A percentile compares a stretch with the other conserved stretches of the same genome.
Conservation (phyloP, 192 early-diverging fungal species). For the Umbelopsis sp. region DNA sequence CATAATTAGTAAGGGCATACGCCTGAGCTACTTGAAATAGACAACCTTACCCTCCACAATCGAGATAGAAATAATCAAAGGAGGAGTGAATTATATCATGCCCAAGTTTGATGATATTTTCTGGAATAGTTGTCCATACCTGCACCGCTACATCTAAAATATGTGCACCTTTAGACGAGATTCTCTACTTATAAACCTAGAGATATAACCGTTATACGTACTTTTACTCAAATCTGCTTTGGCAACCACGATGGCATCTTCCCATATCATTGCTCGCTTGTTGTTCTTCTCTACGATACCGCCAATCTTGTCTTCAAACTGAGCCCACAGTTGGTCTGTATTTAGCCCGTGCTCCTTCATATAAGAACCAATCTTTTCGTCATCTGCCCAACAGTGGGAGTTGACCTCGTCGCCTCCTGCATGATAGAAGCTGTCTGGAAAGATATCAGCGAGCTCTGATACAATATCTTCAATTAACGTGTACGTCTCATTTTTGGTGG, state of each 20-base stretch:
- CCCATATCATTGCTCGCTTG: constrained; percentile 73
- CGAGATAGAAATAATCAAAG: constrained; percentile 67
- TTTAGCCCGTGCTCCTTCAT: constrained; percentile 16
- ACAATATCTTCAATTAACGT: constrained; percentile 61
- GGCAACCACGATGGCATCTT: constrained; percentile 64
- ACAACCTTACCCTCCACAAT: constrained; percentile 53
- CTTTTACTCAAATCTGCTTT: not conserved
- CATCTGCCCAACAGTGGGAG: constrained; percentile 56
- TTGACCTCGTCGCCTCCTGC: constrained; percentile 79
- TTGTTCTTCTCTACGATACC: constrained; percentile 13
- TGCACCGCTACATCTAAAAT: constrained; percentile 61
- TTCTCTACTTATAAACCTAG: too few relatives aligned
- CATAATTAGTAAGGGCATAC: not conserved
- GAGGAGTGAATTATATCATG: constrained; percentile 67
- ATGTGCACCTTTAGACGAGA: too few relatives aligned
- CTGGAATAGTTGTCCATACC: constrained; percentile 62
- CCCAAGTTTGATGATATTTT: constrained; percentile 59
- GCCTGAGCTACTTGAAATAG: not conserved
- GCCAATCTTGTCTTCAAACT: constrained; percentile 23
- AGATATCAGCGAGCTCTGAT: constrained; percentile 57
- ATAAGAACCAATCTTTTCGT: constrained; percentile 38
- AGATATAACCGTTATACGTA: too few relatives aligned
- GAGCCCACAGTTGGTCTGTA: constrained; percentile 22
- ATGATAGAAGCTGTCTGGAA: constrained; percentile 75
- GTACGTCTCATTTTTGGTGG: constrained; percentile 59